phyloP scores from a whole-genome alignment of 1,284 basidiomycete species.

The Malassezia slooffiae region DNA sequence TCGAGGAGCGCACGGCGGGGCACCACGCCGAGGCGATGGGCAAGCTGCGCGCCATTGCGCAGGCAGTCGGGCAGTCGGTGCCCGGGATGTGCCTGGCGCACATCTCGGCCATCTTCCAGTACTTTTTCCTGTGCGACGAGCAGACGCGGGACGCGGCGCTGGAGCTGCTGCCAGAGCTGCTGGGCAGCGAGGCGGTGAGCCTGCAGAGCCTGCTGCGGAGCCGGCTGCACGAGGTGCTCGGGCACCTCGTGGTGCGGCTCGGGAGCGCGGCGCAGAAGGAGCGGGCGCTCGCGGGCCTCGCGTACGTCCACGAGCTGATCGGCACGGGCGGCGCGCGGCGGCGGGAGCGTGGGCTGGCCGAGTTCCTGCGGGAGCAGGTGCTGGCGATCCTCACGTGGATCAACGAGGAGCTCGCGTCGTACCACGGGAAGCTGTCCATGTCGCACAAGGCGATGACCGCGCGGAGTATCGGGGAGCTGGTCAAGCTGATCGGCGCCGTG shows the following conservation, averaged over 20 bases:
- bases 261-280: constrained; percentile 23
- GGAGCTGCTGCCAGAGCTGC: constrained; percentile 20
- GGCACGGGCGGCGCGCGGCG: constrained; percentile 8
- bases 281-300: constrained; percentile 29
- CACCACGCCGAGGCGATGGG: constrained; percentile 17
- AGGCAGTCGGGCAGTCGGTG: constrained; percentile 24
- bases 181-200: constrained; percentile 23
- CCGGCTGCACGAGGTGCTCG: constrained; percentile 36
- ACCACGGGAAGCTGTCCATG: constrained; percentile 30
- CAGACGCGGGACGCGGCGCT: constrained; percentile 20
- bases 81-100: constrained; percentile 33
- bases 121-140: constrained; percentile 27
- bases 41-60: constrained; percentile 30
- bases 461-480: constrained; percentile 65
- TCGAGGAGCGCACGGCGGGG: constrained; percentile 24
- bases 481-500: constrained; percentile 58
- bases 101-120: constrained; percentile 33
- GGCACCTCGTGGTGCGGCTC: constrained; percentile 36
- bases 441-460: constrained; percentile 29
- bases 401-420: constrained; percentile 37
- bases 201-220: constrained; percentile 28
- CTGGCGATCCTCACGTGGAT: constrained; percentile 41
- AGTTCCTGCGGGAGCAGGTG: constrained; percentile 32
- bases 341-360: constrained; percentile 21
- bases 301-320: constrained; percentile 18